Evolutionary conservation across 2,329 filamentous ascomycete genomes (phyloP).

Genomic region (Elsinoe necatrix): DNA sequence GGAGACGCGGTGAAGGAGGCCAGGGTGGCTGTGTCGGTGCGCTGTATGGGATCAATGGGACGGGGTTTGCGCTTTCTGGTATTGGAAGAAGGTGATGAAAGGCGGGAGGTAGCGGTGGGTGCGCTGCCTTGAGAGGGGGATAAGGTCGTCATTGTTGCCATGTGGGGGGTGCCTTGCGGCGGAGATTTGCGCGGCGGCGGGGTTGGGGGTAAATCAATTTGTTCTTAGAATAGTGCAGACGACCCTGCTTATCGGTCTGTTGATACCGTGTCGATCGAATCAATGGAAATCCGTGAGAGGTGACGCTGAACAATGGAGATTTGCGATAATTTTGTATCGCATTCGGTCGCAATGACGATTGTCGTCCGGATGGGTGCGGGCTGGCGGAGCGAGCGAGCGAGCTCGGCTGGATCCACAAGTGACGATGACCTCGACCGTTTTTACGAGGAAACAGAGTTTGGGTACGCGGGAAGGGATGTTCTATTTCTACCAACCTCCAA

Average conservation of each 20-base stretch:
- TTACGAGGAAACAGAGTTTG: background rate
- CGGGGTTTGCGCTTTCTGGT: background rate
- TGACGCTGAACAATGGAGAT: background rate
- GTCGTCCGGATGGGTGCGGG: background rate
- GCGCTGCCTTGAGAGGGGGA: background rate
- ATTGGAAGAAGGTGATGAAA: background rate
- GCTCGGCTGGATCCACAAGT: slow-evolving; percentile 1
- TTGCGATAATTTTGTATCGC: background rate
- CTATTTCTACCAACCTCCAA: background rate
- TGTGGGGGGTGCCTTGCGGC: background rate
- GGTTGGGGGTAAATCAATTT: background rate
- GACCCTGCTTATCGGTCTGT: background rate
- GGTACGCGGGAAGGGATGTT: background rate
- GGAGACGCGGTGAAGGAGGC: background rate
- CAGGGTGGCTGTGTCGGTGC: background rate
- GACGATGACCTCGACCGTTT: background rate
- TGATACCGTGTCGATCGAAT: background rate
- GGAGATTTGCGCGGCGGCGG: background rate
- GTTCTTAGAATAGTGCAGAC: background rate
- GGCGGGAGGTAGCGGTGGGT: background rate
- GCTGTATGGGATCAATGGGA: background rate
- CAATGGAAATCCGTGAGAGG: background rate
- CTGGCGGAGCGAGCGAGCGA: background rate
- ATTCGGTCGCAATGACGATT: slow-evolving; percentile 9
- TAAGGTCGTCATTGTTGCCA: slow-evolving; percentile 13